A percentile compares a stretch with the other conserved stretches of the same genome.
Conservation (phyloP, 768 basidiomycete genomes). For the Galerina marginata region DNA sequence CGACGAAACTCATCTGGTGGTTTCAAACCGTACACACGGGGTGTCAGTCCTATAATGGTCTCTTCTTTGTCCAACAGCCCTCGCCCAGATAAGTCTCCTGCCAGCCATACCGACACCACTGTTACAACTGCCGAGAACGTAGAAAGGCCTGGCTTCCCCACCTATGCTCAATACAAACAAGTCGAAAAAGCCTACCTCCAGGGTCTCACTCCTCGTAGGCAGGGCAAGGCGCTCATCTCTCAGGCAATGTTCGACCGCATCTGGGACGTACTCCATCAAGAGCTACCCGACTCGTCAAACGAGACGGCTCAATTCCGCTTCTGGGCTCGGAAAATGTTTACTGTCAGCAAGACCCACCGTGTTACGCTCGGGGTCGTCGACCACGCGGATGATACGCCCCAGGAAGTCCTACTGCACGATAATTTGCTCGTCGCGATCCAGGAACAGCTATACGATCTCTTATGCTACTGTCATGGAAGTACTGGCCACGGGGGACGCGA, state of each 20-base stretch:
- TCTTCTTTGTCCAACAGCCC: slow-evolving; percentile 15
- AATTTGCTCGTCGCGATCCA: slow-evolving; percentile 75
- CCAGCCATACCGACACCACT: background rate
- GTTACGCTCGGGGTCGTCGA: slow-evolving; percentile 27
- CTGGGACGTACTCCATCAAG: slow-evolving; percentile 65
- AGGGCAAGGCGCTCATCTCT: slow-evolving; percentile 75
- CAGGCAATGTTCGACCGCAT: slow-evolving; percentile 74
- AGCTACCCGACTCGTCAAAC: slow-evolving; percentile 42
- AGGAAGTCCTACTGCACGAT: slow-evolving; percentile 70
- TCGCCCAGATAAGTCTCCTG: slow-evolving; percentile 8
- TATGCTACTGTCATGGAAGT: slow-evolving; percentile 74
- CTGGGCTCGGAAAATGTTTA: slow-evolving; percentile 87
- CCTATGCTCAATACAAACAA: slow-evolving; percentile 61
- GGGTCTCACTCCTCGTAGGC: slow-evolving; percentile 57
- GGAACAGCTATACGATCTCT: slow-evolving; percentile 79
- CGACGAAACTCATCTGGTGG: slow-evolving; percentile 29
- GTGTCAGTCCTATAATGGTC: slow-evolving; percentile 21
- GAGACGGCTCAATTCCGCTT: slow-evolving; percentile 76
- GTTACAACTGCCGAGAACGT: background rate
- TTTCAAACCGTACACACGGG: slow-evolving; percentile 42
- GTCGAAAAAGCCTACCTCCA: slow-evolving; percentile 64
- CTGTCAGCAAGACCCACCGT: slow-evolving; percentile 43
- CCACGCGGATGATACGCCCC: slow-evolving; percentile 17
- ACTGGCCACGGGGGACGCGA: slow-evolving; percentile 79
- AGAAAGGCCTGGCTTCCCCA: slow-evolving; percentile 58